Conservation (phyloP, 441 rosid species). For the Rhodomyrtus psidioides region DNA sequence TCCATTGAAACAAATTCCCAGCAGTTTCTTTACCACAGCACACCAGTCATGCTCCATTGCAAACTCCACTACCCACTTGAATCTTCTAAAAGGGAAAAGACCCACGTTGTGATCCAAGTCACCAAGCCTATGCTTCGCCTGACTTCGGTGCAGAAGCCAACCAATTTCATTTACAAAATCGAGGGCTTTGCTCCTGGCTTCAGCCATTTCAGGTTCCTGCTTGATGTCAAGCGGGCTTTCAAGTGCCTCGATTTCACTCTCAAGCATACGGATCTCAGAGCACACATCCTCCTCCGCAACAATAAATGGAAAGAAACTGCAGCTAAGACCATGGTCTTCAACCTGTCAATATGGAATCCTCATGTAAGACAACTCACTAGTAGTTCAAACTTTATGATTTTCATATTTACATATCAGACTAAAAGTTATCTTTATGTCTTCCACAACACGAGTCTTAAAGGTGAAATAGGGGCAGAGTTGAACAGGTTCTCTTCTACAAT, state of each 20-base stretch:
- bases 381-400: not conserved
- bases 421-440: not conserved
- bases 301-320: constrained; percentile 52
- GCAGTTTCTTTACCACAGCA: constrained; percentile 40
- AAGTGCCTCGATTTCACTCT: constrained; percentile 29
- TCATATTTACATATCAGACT: not conserved
- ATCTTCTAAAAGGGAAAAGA: constrained; percentile 34
- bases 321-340: constrained; percentile 39
- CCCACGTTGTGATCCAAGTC: constrained; percentile 16
- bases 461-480: not conserved
- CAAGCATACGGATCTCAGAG: constrained; percentile 45
- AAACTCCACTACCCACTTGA: constrained; percentile 46
- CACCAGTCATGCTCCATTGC: constrained; percentile 54
- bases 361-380: not conserved
- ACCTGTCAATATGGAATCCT: constrained; percentile 19
- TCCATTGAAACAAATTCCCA: constrained; percentile 33
- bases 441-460: not conserved
- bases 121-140: constrained; percentile 17
- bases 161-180: constrained; percentile 56
- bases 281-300: constrained; percentile 49
- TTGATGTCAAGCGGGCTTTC: constrained; percentile 6
- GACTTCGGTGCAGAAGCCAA: constrained; percentile 48
- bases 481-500: not conserved
- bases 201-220: constrained; percentile 5
- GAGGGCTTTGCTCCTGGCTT: constrained; percentile 32